These are phyloP conservation scores for Xylaria sp. DNA, from an alignment of 2,329 filamentous ascomycete species.

Conservation along the genomic window DNA sequence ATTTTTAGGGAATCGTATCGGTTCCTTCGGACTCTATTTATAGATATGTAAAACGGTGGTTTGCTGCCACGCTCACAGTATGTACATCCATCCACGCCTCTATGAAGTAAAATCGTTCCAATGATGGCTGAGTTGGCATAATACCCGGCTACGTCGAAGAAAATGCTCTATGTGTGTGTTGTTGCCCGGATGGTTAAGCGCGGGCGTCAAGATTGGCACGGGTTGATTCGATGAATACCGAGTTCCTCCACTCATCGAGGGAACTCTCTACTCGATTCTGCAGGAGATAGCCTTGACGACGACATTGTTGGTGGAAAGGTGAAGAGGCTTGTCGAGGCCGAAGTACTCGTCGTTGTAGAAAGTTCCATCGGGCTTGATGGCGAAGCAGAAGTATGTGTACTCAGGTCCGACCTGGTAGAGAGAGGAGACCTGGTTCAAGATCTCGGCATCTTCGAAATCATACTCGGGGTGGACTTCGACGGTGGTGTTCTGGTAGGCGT, in stretches of 20 bases:
- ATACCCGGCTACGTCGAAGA: not conserved
- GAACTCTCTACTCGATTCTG: conserved; percentile 9
- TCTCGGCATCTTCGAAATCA: conserved; percentile 5
- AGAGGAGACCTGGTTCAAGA: conserved; percentile 19
- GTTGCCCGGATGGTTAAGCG: too few species aligned
- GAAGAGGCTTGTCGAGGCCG: conserved; percentile 18
- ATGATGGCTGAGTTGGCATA: too few species aligned
- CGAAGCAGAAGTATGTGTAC: conserved; percentile 23
- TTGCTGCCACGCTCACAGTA: too few species aligned
- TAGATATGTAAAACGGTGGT: too few species aligned
- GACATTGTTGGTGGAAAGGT: conserved; percentile 22
- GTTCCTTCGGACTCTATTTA: too few species aligned
- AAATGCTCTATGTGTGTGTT: not conserved
- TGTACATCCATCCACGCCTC: too few species aligned
- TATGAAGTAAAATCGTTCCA: too few species aligned
- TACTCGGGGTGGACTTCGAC: not conserved
- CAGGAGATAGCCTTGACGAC: conserved; percentile 17
- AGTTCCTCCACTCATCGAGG: not conserved
- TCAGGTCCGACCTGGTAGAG: conserved; percentile 18
- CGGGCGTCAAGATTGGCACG: not conserved
- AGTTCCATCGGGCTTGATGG: conserved; percentile 13
- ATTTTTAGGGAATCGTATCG: too few species aligned
- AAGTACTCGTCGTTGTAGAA: conserved; percentile 20
- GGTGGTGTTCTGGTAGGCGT: conserved; percentile 18
- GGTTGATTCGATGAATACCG: not conserved